Percentiles rank a stretch among this genome's conserved stretches.
phyloP scores from a whole-genome alignment of 2,329 filamentous ascomycete genomes.

The Venturia oleaginea region DNA sequence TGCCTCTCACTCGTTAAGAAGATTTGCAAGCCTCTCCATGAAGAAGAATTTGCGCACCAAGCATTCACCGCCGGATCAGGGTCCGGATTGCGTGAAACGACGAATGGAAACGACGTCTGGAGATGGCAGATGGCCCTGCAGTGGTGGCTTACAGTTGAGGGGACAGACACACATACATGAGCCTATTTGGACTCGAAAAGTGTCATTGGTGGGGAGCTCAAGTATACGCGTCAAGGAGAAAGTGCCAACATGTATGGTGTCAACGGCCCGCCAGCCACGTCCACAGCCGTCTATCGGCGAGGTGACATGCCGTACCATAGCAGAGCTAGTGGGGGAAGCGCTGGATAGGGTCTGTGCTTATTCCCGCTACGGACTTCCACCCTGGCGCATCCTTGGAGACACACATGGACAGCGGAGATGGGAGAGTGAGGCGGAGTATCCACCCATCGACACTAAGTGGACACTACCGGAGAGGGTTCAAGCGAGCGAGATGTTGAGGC shows the following conservation, averaged over 20 bases:
- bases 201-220: not conserved
- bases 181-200: no score
- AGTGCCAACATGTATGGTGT: not conserved
- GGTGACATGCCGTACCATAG: not conserved
- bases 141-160: not conserved
- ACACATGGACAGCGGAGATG: not conserved
- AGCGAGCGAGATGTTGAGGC: not conserved
- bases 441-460: not conserved
- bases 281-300: not conserved
- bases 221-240: not conserved
- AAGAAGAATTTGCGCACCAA: not conserved
- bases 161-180: not conserved
- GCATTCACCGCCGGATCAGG: not conserved
- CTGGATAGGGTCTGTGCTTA: not conserved
- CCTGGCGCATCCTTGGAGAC: not conserved
- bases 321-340: not conserved
- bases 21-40: not conserved
- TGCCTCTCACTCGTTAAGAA: not conserved
- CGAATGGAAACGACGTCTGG: not conserved
- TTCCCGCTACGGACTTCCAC: conserved; percentile 1
- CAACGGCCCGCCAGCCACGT: conserved; percentile 3
- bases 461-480: no score
- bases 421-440: conserved; percentile 2
- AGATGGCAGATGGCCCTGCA: conserved; percentile 2
- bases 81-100: not conserved